Conservation (phyloP, 495 filamentous ascomycete species). For the Talaromyces stipitatus region DNA sequence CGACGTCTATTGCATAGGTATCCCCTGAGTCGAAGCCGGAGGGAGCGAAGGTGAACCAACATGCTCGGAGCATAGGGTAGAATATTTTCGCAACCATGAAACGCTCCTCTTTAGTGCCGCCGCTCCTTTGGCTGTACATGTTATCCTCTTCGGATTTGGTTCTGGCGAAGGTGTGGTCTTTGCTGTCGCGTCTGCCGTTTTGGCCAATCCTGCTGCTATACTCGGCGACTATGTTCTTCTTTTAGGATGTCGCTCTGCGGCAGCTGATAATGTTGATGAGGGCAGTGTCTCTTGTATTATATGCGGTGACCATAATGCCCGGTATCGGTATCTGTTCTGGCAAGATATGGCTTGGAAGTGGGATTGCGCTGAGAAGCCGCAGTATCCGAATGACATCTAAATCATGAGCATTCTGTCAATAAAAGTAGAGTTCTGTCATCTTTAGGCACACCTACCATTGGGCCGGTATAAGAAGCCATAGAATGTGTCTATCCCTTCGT, state of each 20-base stretch:
- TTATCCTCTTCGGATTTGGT: background rate
- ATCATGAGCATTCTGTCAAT: background rate
- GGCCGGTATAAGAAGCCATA: background rate
- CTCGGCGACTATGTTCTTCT: background rate
- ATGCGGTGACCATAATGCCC: background rate
- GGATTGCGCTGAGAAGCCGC: background rate
- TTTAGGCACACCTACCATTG: background rate
- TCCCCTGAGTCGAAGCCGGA: background rate
- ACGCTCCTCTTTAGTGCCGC: background rate
- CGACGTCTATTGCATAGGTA: background rate
- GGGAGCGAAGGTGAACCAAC: background rate
- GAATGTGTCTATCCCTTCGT: background rate
- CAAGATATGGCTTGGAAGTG: background rate
- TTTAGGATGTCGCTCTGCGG: background rate
- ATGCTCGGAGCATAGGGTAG: background rate
- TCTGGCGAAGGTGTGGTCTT: background rate
- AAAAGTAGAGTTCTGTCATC: background rate
- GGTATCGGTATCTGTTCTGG: background rate
- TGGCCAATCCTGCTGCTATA: background rate
- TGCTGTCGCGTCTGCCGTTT: no score
- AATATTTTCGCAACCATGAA: background rate
- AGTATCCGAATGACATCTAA: conserved; percentile 1
- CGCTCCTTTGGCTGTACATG: background rate
- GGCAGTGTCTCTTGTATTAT: background rate
- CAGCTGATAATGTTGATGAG: background rate